Percentiles rank a stretch among this genome's conserved stretches.
These are phyloP conservation scores for Lophium mytilinum DNA, from an alignment of 495 filamentous ascomycete species.

Conservation along the genomic window DNA sequence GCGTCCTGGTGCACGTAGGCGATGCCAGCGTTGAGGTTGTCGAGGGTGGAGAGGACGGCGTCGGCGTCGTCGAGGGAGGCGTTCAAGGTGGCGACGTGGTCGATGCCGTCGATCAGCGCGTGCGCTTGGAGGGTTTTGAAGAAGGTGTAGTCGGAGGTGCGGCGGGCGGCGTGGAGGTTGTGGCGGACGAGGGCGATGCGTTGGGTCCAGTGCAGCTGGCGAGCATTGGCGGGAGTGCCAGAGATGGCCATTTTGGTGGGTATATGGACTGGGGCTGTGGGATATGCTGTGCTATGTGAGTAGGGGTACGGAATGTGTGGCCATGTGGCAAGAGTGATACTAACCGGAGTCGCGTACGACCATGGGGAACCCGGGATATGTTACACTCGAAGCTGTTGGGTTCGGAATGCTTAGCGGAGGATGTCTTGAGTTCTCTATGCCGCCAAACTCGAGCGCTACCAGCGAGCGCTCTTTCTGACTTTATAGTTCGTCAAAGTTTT, in stretches of 20 bases:
- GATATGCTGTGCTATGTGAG: not conserved
- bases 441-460: too few species aligned
- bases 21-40: constrained; percentile 34
- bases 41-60: constrained; percentile 27
- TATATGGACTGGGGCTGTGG: not conserved
- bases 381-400: not conserved
- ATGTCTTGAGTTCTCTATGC: too few species aligned
- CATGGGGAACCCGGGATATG: not conserved
- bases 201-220: constrained; percentile 33
- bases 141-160: constrained; percentile 33
- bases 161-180: constrained; percentile 32
- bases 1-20: constrained; percentile 34
- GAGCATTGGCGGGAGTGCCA: constrained; percentile 2
- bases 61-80: constrained; percentile 29
- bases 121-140: constrained; percentile 34
- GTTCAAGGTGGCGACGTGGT: constrained; percentile 31
- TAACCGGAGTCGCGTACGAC: not conserved
- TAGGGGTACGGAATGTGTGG: not conserved
- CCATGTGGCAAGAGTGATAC: not conserved
- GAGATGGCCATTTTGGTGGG: constrained; percentile 3
- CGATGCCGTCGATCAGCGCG: constrained; percentile 28
- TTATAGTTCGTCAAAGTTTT: too few species aligned
- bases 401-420: not conserved
- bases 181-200: constrained; percentile 31
- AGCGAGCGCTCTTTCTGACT: too few species aligned